A percentile compares a stretch with the other conserved stretches of the same genome.
phyloP scores from a whole-genome alignment of 2,329 filamentous ascomycete genomes.

The Fusarium mexicanum region DNA sequence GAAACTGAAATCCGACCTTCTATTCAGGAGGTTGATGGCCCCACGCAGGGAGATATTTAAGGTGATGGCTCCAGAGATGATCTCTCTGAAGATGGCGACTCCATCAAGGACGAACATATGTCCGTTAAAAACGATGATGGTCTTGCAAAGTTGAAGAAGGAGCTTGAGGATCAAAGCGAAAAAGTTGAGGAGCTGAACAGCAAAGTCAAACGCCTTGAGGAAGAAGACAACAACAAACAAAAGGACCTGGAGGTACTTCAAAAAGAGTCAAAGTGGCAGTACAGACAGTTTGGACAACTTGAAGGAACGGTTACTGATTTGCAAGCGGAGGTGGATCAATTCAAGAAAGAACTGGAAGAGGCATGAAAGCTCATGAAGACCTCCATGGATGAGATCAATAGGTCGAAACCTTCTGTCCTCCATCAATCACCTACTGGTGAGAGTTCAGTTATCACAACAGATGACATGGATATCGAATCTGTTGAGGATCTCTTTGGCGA shows the following conservation, averaged over 20 bases:
- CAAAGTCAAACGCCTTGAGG: background rate
- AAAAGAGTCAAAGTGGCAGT: rapidly evolving
- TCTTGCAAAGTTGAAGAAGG: rapidly evolving
- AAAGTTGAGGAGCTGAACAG: rapidly evolving
- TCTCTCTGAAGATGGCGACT: background rate
- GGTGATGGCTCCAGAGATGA: background rate
- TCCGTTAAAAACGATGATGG: background rate
- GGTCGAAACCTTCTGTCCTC: rapidly evolving
- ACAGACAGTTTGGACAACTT: background rate
- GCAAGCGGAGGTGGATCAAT: background rate
- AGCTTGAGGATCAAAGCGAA: rapidly evolving
- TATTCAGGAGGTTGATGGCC: background rate
- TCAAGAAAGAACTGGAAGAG: background rate
- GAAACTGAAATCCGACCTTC: background rate
- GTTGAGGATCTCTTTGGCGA: rapidly evolving
- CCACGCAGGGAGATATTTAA: background rate
- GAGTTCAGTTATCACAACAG: background rate
- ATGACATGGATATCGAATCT: rapidly evolving
- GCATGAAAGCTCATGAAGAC: rapidly evolving
- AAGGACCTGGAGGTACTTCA: rapidly evolving
- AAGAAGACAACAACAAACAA: background rate
- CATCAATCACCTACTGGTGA: background rate
- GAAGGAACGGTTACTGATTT: background rate
- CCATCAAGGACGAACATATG: background rate
- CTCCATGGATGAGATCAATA: background rate